These are phyloP conservation scores for Penicillium nordicum DNA, from an alignment of 2,329 filamentous ascomycete species.

Conservation along the genomic window DNA sequence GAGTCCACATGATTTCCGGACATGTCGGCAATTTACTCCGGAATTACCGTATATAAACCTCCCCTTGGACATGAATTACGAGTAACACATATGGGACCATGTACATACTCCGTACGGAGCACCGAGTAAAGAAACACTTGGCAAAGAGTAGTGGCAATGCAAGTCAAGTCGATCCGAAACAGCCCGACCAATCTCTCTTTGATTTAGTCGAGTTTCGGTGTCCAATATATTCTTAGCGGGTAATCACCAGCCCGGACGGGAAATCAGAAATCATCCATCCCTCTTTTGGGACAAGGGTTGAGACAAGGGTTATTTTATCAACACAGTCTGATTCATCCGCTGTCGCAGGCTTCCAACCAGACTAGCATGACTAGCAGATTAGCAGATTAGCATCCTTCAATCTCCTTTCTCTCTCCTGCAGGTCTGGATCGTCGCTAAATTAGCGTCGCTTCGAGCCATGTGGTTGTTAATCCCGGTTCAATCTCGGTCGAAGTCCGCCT, in stretches of 20 bases:
- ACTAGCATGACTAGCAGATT: background rate
- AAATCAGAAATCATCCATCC: background rate
- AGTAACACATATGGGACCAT: background rate
- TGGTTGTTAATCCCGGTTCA: background rate
- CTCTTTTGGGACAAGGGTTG: background rate
- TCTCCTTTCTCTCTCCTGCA: background rate
- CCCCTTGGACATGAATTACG: background rate
- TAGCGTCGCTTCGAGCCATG: background rate
- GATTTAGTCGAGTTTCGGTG: background rate
- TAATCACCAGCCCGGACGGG: background rate
- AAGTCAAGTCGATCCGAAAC: background rate
- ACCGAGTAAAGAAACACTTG: background rate
- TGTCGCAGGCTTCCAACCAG: background rate
- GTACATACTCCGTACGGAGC: background rate
- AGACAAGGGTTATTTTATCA: background rate
- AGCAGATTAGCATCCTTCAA: background rate
- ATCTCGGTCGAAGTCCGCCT: background rate
- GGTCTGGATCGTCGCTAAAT: background rate
- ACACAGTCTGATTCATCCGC: background rate
- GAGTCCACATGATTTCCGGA: background rate
- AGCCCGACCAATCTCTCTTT: background rate
- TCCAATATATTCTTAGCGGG: background rate
- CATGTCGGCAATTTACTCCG: background rate
- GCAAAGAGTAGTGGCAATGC: background rate
- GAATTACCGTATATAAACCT: background rate